A percentile compares a stretch with the other conserved stretches of the same genome.
Conservation (phyloP, 352 stramenopile species). For the Phytophthora tentaculata region DNA sequence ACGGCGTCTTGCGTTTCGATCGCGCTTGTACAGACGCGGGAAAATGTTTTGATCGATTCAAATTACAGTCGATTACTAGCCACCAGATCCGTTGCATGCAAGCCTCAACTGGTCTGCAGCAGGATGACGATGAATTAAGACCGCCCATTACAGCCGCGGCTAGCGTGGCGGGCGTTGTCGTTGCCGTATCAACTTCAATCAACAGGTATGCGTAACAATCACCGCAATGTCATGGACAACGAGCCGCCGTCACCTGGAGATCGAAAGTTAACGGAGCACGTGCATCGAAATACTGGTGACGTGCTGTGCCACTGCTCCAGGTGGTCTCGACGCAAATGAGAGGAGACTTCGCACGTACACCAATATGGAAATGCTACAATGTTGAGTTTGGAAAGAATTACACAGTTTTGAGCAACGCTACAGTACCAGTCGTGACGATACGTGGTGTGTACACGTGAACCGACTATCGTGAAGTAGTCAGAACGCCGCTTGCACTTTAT, state of each 20-base stretch:
- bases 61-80: slow-evolving; percentile 1
- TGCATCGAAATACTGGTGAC: slow-evolving; percentile 8
- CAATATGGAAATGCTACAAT: slow-evolving; percentile 18
- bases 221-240: background rate
- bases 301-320: slow-evolving; percentile 14
- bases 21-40: slow-evolving; percentile 6
- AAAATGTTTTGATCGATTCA: background rate
- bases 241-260: slow-evolving; percentile 22
- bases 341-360: slow-evolving; percentile 21
- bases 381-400: slow-evolving; percentile 11
- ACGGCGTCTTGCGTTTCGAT: background rate
- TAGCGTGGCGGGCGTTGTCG: background rate
- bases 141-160: background rate
- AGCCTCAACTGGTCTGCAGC: slow-evolving; percentile 11
- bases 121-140: background rate
- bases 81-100: slow-evolving; percentile 6
- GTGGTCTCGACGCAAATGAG: slow-evolving; percentile 22
- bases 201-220: background rate
- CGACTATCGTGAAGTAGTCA: slow-evolving; percentile 39
- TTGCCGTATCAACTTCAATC: slow-evolving; percentile 22
- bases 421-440: slow-evolving; percentile 12
- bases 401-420: slow-evolving; percentile 29
- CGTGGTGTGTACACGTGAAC: slow-evolving; percentile 9
- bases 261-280: slow-evolving; percentile 9
- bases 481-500: slow-evolving; percentile 9